Base-by-base conservation (phyloP, 108 stramenopile genomes). In the Cyclostephanos tholiformis region DNA sequence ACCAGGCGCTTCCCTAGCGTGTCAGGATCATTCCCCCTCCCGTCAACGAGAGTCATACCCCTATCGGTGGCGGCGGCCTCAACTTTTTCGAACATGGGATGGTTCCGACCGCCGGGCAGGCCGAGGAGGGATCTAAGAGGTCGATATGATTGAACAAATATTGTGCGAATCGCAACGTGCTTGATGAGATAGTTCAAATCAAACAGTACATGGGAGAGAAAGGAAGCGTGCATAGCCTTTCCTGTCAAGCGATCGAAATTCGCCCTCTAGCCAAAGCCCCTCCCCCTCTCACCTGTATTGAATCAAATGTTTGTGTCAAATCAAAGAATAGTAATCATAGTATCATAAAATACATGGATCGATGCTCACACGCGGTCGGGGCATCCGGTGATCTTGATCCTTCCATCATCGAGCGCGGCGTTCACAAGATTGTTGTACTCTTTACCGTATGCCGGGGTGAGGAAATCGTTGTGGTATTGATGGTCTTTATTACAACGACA, bases 391-490 rank as follows among this genome's bases (percentile, higher is more conserved):
- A 64, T 78, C 55, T 86, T 81, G n/a, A 94, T 67, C 51, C 91
- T 65, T 53, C 91, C 91, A 38, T 90, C 93, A 10, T 91, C 88
- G 7, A 90, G 72, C 2, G 91, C 91, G 27, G 71, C 57, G 14
- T 82, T 61, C 14, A 62, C 91, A 36, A 94, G 79, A 26, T 83
- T 53, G 66, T 94, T 94, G 80, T 94, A 94, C 56, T 83, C 82
- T 55, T 85, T 89, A 43, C 91, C 91, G 63, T 94, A 94, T 2
- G 89, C 63, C 20, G 86, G 83, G 7, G 74, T 64, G 43, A 87
- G 82, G 50, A 93, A 93, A 65, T 90, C 92, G 69, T 90, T 86
- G 79, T 92, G 89, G 63, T 80, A 90, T 76, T 92, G 91, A 76
- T 92, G 91, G 56, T 88, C 65, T 75, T 38, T n/a, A 20, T n/a